phyloP scores from a whole-genome alignment of 2,329 filamentous ascomycete species.

The Diatrype stigma region DNA sequence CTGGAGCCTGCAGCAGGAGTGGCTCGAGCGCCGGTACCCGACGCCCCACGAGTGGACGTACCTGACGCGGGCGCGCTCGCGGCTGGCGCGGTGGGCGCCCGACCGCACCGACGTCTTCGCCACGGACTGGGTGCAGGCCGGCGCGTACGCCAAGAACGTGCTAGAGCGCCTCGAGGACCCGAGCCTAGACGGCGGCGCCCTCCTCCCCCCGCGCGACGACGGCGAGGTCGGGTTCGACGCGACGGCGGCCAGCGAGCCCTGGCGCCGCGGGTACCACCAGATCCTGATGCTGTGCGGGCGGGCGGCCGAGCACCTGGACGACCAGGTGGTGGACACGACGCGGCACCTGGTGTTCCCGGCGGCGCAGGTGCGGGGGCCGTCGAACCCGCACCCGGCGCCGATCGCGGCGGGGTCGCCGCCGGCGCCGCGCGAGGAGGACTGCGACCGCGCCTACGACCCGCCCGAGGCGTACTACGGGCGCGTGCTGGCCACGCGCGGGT shows the following conservation, averaged over 20 bases:
- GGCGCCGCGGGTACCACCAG: slow-evolving; percentile 83
- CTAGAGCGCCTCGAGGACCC: slow-evolving; percentile 67
- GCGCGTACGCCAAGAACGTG: slow-evolving; percentile 54
- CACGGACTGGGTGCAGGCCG: slow-evolving; percentile 67
- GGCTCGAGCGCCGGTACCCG: slow-evolving; percentile 69
- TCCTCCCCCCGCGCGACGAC: too few species aligned
- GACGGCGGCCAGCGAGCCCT: slow-evolving; percentile 71
- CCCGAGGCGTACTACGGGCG: slow-evolving; percentile 79
- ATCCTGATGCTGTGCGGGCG: slow-evolving; percentile 72
- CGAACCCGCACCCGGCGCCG: slow-evolving; percentile 75
- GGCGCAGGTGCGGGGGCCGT: slow-evolving; percentile 73
- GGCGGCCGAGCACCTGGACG: slow-evolving; percentile 76
- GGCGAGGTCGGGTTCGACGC: slow-evolving; percentile 63
- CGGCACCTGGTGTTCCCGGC: slow-evolving; percentile 64
- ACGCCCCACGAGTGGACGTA: slow-evolving; percentile 80
- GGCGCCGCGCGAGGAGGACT: slow-evolving; percentile 71
- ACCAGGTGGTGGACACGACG: slow-evolving; percentile 68
- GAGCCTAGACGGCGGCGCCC: slow-evolving; percentile 63
- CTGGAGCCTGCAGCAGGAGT: slow-evolving; percentile 68
- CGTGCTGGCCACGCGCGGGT: slow-evolving; percentile 75
- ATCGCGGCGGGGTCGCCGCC: slow-evolving; percentile 59
- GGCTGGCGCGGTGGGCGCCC: slow-evolving; percentile 59
- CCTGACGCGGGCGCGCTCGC: slow-evolving; percentile 62
- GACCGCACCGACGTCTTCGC: slow-evolving; percentile 49
- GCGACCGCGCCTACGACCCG: slow-evolving; percentile 61